A percentile compares a stretch with the other conserved stretches of the same genome.
Evolutionary conservation across 768 basidiomycete genomes (phyloP).

Genomic region (Phylloporus scabripes): DNA sequence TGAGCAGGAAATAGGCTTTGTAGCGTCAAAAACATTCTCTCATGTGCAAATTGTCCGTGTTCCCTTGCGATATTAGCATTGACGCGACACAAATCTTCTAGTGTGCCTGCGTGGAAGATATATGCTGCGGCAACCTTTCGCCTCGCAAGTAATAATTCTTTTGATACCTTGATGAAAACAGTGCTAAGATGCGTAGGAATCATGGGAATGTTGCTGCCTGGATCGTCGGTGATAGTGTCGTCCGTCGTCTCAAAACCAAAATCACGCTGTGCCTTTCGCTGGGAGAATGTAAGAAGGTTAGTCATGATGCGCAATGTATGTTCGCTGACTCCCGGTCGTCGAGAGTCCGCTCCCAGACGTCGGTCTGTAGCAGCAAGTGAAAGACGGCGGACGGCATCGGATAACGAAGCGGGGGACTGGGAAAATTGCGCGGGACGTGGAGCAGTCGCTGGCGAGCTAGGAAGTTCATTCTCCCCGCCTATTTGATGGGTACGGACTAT

Average conservation of each 20-base stretch:
- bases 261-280: constrained; percentile 35
- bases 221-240: constrained; percentile 20
- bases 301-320: constrained; percentile 75
- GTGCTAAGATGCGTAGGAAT: constrained; percentile 47
- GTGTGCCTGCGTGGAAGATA: constrained; percentile 40
- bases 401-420: constrained; percentile 64
- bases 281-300: constrained; percentile 60
- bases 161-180: constrained; percentile 51
- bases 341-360: constrained; percentile 35
- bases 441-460: constrained; percentile 37
- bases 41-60: constrained; percentile 63
- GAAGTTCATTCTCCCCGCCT: constrained; percentile 39
- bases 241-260: constrained; percentile 39
- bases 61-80: constrained; percentile 58
- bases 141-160: constrained; percentile 44
- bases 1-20: constrained; percentile 40
- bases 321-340: constrained; percentile 45
- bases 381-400: constrained; percentile 68
- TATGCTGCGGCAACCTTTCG: constrained; percentile 60
- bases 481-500: constrained; percentile 51
- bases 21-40: constrained; percentile 58
- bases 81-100: constrained; percentile 46
- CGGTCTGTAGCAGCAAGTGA: constrained; percentile 58
- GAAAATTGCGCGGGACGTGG: constrained; percentile 32
- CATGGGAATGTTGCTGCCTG: constrained; percentile 14